Conservation (phyloP, 768 basidiomycete species). For the Collybia sp. region DNA sequence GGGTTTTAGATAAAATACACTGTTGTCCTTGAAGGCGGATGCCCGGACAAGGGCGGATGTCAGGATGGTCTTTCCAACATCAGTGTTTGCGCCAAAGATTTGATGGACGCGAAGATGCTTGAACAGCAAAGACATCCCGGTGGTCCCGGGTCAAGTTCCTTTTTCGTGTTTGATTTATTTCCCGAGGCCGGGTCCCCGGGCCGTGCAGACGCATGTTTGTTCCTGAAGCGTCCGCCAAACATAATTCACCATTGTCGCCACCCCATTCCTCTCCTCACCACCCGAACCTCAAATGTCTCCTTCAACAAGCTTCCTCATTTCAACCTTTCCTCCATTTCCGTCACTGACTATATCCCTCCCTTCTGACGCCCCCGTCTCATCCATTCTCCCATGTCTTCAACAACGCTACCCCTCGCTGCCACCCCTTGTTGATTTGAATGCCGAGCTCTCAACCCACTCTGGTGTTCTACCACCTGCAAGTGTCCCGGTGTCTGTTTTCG, state of each 20-base stretch:
- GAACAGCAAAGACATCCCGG: constrained; percentile 75
- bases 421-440: constrained; percentile 18
- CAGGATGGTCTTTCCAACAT: constrained; percentile 92
- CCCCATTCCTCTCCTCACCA: no score
- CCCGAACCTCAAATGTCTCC: background rate
- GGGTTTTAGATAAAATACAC: constrained; percentile 79
- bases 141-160: background rate
- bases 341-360: constrained; percentile 27
- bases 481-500: constrained; percentile 15
- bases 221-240: no score
- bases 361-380: constrained; percentile 19
- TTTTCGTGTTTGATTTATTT: no score
- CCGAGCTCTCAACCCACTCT: constrained; percentile 33
- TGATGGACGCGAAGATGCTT: constrained; percentile 84
- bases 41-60: constrained; percentile 81
- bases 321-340: constrained; percentile 35
- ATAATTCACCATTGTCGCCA: no score
- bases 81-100: constrained; percentile 93
- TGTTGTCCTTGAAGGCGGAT: constrained; percentile 49
- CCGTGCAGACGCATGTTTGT: no score
- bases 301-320: constrained; percentile 30
- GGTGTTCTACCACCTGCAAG: constrained; percentile 24
- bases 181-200: no score
- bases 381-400: constrained; percentile 26
- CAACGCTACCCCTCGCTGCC: constrained; percentile 31